A percentile compares a stretch with the other conserved stretches of the same genome.
phyloP scores from a whole-genome alignment of 768 basidiomycete genomes.

The Xerocomellus chrysenteron region DNA sequence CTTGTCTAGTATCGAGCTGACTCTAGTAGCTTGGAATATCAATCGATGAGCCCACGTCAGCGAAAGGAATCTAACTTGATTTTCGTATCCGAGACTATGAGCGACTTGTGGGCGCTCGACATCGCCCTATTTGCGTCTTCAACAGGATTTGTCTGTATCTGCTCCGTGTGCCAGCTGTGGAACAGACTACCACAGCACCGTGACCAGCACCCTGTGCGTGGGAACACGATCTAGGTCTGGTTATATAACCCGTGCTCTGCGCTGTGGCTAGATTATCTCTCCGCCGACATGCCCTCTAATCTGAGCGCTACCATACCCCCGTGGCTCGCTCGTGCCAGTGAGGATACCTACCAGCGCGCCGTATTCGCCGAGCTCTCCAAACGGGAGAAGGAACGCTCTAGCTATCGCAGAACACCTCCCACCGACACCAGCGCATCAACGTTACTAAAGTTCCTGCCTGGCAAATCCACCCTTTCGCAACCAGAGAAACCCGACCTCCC shows the following conservation, averaged over 20 bases:
- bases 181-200: too few relatives aligned
- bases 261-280: not conserved
- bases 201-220: constrained; percentile 9
- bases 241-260: not conserved
- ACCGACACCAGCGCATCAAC: constrained; percentile 4
- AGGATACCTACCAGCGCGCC: constrained; percentile 13
- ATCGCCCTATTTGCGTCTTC: constrained; percentile 8
- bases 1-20: constrained; percentile 79
- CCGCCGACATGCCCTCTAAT: constrained; percentile 9
- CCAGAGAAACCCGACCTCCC: constrained; percentile 19
- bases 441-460: constrained; percentile 4
- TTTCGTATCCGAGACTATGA: constrained; percentile 26
- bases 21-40: constrained; percentile 42
- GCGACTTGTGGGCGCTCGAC: constrained; percentile 19
- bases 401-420: constrained; percentile 26
- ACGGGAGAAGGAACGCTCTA: constrained; percentile 38
- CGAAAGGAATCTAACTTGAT: constrained; percentile 41
- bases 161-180: not conserved
- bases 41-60: constrained; percentile 12
- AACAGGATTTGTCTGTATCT: not conserved
- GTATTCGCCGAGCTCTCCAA: constrained; percentile 38
- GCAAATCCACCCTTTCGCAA: constrained; percentile 8
- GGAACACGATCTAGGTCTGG: constrained; percentile 1
- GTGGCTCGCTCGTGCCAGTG: constrained; percentile 18
- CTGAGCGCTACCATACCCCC: constrained; percentile 1